These are phyloP conservation scores for Karstenula rhodostoma DNA, from an alignment of 2,329 filamentous ascomycete species.

Conservation along the genomic window DNA sequence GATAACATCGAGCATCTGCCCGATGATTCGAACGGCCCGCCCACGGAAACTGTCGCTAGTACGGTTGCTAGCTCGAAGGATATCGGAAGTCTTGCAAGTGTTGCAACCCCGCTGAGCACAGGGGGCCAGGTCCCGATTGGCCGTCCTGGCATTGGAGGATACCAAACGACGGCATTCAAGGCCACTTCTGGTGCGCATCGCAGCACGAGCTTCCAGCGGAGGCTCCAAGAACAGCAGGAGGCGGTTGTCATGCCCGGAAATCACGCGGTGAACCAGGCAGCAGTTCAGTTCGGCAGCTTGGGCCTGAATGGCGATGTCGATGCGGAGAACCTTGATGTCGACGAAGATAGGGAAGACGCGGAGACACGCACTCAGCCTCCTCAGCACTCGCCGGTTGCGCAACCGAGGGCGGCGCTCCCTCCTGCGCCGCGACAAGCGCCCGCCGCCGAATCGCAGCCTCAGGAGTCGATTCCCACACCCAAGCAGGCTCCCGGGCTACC, in stretches of 20 bases:
- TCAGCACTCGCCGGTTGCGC: conserved; percentile 86
- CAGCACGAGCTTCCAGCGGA: conserved; percentile 81
- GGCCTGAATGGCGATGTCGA: conserved; percentile 80
- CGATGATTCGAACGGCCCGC: conserved; percentile 78
- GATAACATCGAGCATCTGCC: conserved; percentile 91
- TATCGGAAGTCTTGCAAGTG: conserved; percentile 59
- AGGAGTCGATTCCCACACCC: conserved; percentile 57
- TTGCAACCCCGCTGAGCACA: conserved; percentile 66
- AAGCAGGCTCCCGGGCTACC: conserved; percentile 70
- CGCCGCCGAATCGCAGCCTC: conserved; percentile 50
- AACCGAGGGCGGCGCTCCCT: conserved; percentile 86
- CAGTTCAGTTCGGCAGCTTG: conserved; percentile 96
- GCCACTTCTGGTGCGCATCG: conserved; percentile 71
- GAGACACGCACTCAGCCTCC: conserved; percentile 94
- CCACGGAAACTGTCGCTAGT: conserved; percentile 85
- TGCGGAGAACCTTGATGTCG: conserved; percentile 75
- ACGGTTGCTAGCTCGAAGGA: conserved; percentile 89
- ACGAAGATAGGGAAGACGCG: conserved; percentile 92
- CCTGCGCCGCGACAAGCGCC: conserved; percentile 65
- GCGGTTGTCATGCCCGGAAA: conserved; percentile 98
- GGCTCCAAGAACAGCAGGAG: conserved; percentile 93
- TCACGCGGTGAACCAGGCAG: conserved; percentile 89
- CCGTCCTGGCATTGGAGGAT: conserved; percentile 74
- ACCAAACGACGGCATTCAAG: conserved; percentile 82
- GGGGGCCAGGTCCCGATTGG: conserved; percentile 63